These are phyloP conservation scores for Backusella tuberculispora DNA, from an alignment of 192 early-diverging fungal genomes.

Conservation along the genomic window DNA sequence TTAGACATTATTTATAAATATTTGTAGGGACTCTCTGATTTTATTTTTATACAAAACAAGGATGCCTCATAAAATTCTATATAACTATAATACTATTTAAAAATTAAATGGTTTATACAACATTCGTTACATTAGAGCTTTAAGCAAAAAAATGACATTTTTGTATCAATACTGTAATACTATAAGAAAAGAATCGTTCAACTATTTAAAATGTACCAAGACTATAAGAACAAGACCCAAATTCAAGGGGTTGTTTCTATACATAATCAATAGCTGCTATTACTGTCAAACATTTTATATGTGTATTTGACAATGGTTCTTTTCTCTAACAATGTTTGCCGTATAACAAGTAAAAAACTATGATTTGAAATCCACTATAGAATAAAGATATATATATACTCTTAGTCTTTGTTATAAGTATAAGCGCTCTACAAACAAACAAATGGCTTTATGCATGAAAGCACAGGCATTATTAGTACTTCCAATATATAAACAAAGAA, in stretches of 20 bases:
- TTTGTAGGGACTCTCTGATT: no score
- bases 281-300: background rate
- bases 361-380: background rate
- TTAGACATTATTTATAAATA: no score
- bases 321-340: no score
- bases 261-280: background rate
- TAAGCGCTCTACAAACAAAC: background rate
- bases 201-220: background rate
- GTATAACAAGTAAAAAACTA: no score
- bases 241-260: background rate
- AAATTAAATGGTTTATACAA: background rate
- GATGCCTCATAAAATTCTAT: no score
- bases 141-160: background rate
- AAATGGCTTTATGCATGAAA: background rate
- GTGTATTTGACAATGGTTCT: background rate
- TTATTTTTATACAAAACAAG: no score
- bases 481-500: background rate
- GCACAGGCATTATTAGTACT: background rate
- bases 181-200: background rate
- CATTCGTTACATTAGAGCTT: background rate
- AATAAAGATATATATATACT: background rate
- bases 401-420: background rate
- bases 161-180: background rate
- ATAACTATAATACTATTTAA: background rate
- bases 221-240: background rate